These are phyloP conservation scores for Suhomyces kilbournensis DNA, from an alignment of 805 yeast species.

Conservation along the genomic window DNA sequence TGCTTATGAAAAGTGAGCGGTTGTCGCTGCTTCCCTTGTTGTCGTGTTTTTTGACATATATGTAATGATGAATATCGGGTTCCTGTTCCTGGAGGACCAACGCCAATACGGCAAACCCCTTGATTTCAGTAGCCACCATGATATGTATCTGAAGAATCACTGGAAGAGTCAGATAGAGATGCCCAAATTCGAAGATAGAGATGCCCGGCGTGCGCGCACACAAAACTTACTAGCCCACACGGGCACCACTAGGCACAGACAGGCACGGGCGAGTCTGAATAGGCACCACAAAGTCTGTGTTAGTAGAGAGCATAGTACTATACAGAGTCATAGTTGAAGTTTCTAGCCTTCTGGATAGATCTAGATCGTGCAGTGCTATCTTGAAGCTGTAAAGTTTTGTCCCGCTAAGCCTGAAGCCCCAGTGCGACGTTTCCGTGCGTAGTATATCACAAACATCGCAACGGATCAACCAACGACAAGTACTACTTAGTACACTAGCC, in stretches of 20 bases:
- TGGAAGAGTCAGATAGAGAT: background rate
- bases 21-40: slow-evolving; percentile 21
- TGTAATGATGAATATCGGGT: slow-evolving; percentile 46
- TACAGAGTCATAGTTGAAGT: background rate
- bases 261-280: background rate
- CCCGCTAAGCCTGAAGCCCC: background rate
- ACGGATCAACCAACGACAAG: background rate
- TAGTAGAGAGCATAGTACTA: background rate
- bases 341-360: too few relatives aligned
- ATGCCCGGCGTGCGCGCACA: slow-evolving; percentile 1
- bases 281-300: background rate
- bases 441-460: background rate
- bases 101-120: slow-evolving; percentile 55
- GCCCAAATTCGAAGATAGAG: background rate
- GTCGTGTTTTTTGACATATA: slow-evolving; percentile 65
- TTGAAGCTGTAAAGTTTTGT: too few relatives aligned
- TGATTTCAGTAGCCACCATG: slow-evolving; percentile 39
- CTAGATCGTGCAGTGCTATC: too few relatives aligned
- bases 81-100: slow-evolving; percentile 37
- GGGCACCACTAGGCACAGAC: background rate
- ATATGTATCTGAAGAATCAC: background rate
- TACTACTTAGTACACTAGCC: background rate
- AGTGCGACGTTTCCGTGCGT: background rate
- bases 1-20: slow-evolving; percentile 69
- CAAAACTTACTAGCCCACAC: background rate